Percentiles rank a stretch among this genome's conserved stretches.
phyloP scores from a whole-genome alignment of 345 rosid species.

The Gynandropsis gynandra region DNA sequence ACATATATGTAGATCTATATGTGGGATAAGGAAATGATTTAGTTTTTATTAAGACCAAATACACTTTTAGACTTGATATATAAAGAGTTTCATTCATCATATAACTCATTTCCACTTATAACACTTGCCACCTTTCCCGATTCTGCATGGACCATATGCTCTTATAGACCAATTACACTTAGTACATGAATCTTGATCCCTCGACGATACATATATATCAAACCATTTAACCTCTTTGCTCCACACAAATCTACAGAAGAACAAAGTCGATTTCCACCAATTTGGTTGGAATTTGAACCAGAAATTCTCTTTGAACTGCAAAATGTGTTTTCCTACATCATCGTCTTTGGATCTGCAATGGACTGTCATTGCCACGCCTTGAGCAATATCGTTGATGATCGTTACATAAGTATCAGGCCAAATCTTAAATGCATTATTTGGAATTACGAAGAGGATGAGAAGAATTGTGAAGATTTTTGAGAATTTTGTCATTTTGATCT shows the following conservation, averaged over 20 bases:
- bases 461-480: background rate
- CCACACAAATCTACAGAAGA: constrained; percentile 7
- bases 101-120: background rate
- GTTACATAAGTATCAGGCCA: constrained; percentile 1
- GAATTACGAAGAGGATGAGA: background rate
- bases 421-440: background rate
- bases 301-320: background rate
- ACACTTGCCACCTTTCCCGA: background rate
- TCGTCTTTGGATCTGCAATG: constrained; percentile 19
- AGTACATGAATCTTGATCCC: background rate
- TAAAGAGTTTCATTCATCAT: no score
- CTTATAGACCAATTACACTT: background rate
- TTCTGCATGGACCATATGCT: background rate
- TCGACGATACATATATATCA: background rate
- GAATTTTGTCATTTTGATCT: background rate
- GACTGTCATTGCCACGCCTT: background rate
- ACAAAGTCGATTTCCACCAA: constrained; percentile 7
- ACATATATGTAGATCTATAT: no score
- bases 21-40: no score
- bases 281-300: constrained; percentile 17
- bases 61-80: no score
- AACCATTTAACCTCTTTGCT: background rate
- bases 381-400: constrained; percentile 13
- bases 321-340: constrained; percentile 10
- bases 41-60: no score